Conservation (phyloP, 164 flowering plant genomes). For the Sextonia rubra region DNA sequence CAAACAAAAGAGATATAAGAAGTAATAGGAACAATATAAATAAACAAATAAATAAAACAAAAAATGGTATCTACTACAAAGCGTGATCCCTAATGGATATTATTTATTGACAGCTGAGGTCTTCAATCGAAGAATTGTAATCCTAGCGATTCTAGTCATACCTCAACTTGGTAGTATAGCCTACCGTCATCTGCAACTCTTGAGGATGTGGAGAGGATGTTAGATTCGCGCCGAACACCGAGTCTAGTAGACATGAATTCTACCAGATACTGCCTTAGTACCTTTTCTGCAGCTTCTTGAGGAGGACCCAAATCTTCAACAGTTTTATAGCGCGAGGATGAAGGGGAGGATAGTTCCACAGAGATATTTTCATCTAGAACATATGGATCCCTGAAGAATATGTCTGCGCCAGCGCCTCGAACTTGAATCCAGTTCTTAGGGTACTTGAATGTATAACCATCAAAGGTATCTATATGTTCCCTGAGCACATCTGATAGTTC, state of each 20-base stretch:
- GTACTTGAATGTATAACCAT: slow-evolving; percentile 83
- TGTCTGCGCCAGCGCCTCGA: slow-evolving; percentile 89
- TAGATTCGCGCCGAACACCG: slow-evolving; percentile 86
- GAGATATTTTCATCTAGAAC: slow-evolving; percentile 93
- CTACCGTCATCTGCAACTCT: slow-evolving; percentile 89
- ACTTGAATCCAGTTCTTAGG: slow-evolving; percentile 94
- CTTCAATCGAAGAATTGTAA: not conserved
- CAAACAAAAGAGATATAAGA: too few species aligned
- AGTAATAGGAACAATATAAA: too few species aligned
- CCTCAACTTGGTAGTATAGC: slow-evolving; percentile 86
- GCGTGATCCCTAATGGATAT: too few species aligned
- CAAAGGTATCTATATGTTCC: slow-evolving; percentile 85
- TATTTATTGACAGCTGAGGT: not conserved
- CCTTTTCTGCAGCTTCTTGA: slow-evolving; percentile 76
- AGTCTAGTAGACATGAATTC: slow-evolving; percentile 99
- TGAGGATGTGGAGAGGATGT: slow-evolving; percentile 69
- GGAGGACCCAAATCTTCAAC: slow-evolving; percentile 92
- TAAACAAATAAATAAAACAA: too few species aligned
- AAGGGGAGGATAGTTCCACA: slow-evolving; percentile 84
- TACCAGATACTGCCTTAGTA: slow-evolving; percentile 80
- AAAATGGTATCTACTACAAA: too few species aligned
- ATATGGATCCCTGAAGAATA: slow-evolving; percentile 83
- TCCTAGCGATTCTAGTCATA: slow-evolving; percentile 13
- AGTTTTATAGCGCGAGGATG: slow-evolving; percentile 80
- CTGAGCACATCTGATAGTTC: slow-evolving; percentile 51